A percentile compares a stretch with the other conserved stretches of the same genome.
Conservation (phyloP, 305 asterid genomes). For the Withania somnifera region DNA sequence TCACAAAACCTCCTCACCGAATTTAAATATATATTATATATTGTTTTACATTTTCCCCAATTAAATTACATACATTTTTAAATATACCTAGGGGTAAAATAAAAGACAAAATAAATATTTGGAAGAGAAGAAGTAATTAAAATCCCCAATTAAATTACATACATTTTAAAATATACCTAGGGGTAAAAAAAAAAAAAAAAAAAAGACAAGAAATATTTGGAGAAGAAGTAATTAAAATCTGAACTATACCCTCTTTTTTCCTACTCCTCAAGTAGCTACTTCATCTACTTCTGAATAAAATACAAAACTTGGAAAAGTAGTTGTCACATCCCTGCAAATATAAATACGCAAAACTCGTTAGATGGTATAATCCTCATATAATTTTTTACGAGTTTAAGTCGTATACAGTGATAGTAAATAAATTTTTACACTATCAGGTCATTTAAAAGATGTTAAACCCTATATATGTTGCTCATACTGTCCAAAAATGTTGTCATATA, state of each 20-base stretch:
- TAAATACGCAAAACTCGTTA: background rate
- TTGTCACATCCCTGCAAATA: conserved; percentile 74
- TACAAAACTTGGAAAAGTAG: conserved; percentile 28
- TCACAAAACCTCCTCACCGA: background rate
- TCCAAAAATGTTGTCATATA: no score
- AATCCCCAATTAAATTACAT: background rate
- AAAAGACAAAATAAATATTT: background rate
- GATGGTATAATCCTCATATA: background rate
- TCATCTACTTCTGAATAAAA: conserved; percentile 5
- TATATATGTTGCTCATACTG: no score
- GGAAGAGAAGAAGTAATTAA: background rate
- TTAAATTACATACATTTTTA: background rate
- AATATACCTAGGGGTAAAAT: background rate
- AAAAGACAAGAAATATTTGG: background rate
- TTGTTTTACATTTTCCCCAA: background rate
- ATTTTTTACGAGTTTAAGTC: background rate
- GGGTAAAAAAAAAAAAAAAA: background rate
- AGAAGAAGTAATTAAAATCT: background rate
- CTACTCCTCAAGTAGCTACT: conserved; percentile 13
- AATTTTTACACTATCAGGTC: background rate
- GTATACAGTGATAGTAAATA: background rate
- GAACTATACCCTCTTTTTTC: background rate
- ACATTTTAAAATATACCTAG: background rate
- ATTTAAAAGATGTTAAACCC: background rate
- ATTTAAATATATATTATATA: background rate